Conservation (phyloP, 2,329 filamentous ascomycete species). For the Apiospora saccharicola region DNA sequence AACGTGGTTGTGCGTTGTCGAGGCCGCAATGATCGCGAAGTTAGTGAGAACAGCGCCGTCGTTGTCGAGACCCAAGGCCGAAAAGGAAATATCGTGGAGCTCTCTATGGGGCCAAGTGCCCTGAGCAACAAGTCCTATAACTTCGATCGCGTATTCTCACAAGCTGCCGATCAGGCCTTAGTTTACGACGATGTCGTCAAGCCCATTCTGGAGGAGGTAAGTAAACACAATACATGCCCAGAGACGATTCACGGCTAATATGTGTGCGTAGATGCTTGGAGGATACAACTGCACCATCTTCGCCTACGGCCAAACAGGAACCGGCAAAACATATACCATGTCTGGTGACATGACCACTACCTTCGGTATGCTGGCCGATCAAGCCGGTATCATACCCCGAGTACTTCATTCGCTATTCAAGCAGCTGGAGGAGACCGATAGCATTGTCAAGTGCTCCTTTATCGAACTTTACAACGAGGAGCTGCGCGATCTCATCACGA, state of each 20-base stretch:
- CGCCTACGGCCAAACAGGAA: conserved; percentile 97
- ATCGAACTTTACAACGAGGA: conserved; percentile 99
- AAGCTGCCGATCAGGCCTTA: conserved; percentile 91
- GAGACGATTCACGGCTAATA: conserved; percentile 3
- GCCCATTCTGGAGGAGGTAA: conserved; percentile 90
- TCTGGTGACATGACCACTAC: conserved; percentile 95
- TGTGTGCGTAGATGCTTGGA: conserved; percentile 74
- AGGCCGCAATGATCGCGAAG: conserved; percentile 90
- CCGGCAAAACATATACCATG: conserved; percentile 99
- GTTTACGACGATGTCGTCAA: conserved; percentile 95
- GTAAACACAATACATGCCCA: conserved; percentile 34
- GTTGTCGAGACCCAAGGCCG: conserved; percentile 89
- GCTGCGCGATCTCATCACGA: conserved; percentile 83
- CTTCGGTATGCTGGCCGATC: conserved; percentile 84
- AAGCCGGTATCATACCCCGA: conserved; percentile 93
- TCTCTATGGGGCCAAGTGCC: conserved; percentile 92
- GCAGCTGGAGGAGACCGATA: conserved; percentile 83
- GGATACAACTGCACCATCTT: conserved; percentile 99
- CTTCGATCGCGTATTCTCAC: conserved; percentile 97
- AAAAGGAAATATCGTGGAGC: conserved; percentile 81
- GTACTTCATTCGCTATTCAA: conserved; percentile 87
- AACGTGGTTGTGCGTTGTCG: conserved; percentile 96
- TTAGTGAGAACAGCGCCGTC: conserved; percentile 92
- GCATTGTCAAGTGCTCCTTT: conserved; percentile 95
- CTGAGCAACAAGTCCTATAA: conserved; percentile 95